phyloP scores from a whole-genome alignment of 139 green algal genomes.

The Volvox reticuliferus region DNA sequence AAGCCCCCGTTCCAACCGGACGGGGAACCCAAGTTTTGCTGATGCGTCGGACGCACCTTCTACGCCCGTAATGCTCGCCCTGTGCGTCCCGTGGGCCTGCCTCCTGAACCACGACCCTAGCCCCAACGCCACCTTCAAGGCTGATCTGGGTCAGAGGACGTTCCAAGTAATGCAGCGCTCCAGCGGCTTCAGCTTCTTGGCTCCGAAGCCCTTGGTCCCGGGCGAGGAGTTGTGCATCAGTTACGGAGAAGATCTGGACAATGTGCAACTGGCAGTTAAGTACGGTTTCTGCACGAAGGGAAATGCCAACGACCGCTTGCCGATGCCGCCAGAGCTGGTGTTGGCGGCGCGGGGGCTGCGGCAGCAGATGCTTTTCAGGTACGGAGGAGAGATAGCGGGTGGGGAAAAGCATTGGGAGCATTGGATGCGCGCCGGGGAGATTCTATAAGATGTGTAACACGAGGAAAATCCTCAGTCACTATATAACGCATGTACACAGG shows the following conservation, averaged over 20 bases:
- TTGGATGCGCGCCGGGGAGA: too few species aligned
- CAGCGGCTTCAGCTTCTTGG: not conserved
- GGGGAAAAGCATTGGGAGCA: too few species aligned
- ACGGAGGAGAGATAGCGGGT: not conserved
- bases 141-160: not conserved
- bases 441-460: too few species aligned
- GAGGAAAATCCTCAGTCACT: too few species aligned
- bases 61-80: not conserved
- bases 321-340: not conserved
- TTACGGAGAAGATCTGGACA: slow-evolving; percentile 12
- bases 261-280: slow-evolving; percentile 10
- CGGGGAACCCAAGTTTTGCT: too few species aligned
- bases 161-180: not conserved
- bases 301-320: slow-evolving; percentile 36
- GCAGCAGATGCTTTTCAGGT: slow-evolving; percentile 19
- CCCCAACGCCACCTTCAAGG: not conserved
- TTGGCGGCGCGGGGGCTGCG: not conserved
- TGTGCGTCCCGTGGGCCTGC: slow-evolving; percentile 23
- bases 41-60: too few species aligned
- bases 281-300: slow-evolving; percentile 28
- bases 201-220: not conserved
- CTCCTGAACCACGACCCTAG: slow-evolving; percentile 19
- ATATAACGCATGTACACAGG: too few species aligned
- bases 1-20: too few species aligned
- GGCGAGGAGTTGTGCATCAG: slow-evolving; percentile 24